Evolutionary conservation across 345 rosid species (phyloP).

Genomic region (Eucalyptus regnans): DNA sequence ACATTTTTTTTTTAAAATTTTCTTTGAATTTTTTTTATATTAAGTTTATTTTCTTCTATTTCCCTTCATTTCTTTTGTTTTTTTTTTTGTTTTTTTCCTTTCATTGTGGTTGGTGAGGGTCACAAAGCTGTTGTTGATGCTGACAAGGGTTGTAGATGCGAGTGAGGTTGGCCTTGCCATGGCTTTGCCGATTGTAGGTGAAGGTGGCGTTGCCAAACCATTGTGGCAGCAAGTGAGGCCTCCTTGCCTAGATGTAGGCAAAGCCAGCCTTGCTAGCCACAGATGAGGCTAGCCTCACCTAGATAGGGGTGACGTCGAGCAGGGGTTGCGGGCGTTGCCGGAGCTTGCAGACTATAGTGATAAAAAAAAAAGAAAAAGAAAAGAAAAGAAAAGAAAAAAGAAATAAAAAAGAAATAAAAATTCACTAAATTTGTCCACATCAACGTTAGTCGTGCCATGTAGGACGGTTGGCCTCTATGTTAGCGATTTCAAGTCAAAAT

Average conservation of each 20-base stretch:
- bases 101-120: fast-evolving
- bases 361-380: too few species aligned
- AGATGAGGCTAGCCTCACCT: too few species aligned
- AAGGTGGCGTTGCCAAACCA: not conserved
- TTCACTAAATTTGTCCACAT: fast-evolving
- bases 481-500: not conserved
- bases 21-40: too few species aligned
- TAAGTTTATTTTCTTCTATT: too few species aligned
- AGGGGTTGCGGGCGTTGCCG: not conserved
- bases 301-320: too few species aligned
- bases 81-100: too few species aligned
- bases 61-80: not conserved
- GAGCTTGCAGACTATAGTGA: not conserved
- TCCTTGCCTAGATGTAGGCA: too few species aligned
- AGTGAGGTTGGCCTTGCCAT: not conserved
- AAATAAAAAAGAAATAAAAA: too few species aligned
- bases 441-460: fast-evolving
- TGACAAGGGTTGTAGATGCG: fast-evolving
- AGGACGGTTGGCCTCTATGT: fast-evolving
- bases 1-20: too few species aligned
- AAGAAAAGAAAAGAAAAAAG: too few species aligned
- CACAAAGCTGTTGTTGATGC: not conserved
- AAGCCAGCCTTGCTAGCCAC: too few species aligned
- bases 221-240: fast-evolving
- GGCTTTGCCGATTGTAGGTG: not conserved